Base-by-base conservation (phyloP, 345 rosid species). In the Citrus reticulata region DNA sequence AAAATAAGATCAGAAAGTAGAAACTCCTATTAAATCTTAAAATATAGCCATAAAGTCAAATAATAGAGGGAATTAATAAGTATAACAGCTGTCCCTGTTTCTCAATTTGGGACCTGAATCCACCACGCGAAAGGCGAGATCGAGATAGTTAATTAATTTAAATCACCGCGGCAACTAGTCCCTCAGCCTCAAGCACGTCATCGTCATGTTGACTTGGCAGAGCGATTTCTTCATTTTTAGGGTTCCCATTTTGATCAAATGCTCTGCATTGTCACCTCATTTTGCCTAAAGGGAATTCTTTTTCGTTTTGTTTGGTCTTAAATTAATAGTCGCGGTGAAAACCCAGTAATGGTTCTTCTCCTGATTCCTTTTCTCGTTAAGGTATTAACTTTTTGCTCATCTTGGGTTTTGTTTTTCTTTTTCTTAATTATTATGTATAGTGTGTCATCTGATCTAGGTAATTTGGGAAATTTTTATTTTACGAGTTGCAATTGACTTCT, bases 171-270 rank as follows among this genome's bases (percentile, higher is more conserved):
- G 37, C 70, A 66, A 66, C 16, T 3, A 13, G 51, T 9, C 16
- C 40, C 1, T 22, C 49, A 16, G 32, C 51, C 61, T 16, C 46
- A 34, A n/a, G 25, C 76, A 60, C 81, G 78, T 11, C 4, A 13
- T 46, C 51, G 16, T 46, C 51, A 46, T 13, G 17, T 74, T 72
- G 81, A 81, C 81, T 77, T 29, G 25, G 59, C 70, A 35, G 9
- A n/a, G 8, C 57, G 37, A 17, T 60, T 73, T 73, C n/a, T 59
- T 51, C 73, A 54, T 63, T 40, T 19, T 13, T 66, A 55, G 77
- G 66, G 73, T 72, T 73, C 66, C 54, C 30, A 46, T 17, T 73
- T 58, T 72, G 42, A 24, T 24, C 16, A 17, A 27, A 58, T 79
- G 32, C 24, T 49, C 62, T 79, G 30, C 72, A 51, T 79, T 73